These are phyloP conservation scores for Hypocreales sp. DNA, from an alignment of 2,329 filamentous ascomycete genomes.

Conservation along the genomic window DNA sequence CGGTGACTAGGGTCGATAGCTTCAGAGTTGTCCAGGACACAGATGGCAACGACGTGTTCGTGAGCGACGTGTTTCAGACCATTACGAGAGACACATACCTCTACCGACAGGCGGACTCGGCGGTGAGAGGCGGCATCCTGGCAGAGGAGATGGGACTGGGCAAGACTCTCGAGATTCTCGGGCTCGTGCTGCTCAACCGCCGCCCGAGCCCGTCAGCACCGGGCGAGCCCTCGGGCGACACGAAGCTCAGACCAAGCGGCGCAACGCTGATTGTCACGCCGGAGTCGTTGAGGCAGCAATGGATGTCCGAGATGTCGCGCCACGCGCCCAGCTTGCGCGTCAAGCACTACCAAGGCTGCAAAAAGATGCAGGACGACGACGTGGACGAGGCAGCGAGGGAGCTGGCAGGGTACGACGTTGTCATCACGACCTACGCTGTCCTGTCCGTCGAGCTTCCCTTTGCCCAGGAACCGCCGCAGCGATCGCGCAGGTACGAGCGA, in stretches of 20 bases:
- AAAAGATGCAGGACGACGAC: constrained; percentile 16
- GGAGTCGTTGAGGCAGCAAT: constrained; percentile 40
- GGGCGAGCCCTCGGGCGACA: no score
- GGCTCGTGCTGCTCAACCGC: constrained; percentile 50
- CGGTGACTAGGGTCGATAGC: constrained; percentile 5
- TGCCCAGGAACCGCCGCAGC: constrained; percentile 52
- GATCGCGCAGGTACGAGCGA: constrained; percentile 48
- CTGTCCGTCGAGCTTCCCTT: constrained; percentile 72
- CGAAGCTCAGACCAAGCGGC: constrained; percentile 29
- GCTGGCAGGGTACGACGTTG: constrained; percentile 37
- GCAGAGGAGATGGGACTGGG: constrained; percentile 75
- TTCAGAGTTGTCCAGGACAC: constrained; percentile 19
- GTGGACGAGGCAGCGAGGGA: constrained; percentile 24
- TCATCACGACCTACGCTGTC: constrained; percentile 51
- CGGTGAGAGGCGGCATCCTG: constrained; percentile 45
- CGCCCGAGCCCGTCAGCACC: constrained; percentile 1
- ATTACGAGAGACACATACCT: constrained; percentile 31
- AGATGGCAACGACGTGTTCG: constrained; percentile 25
- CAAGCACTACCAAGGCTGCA: constrained; percentile 38
- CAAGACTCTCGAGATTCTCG: constrained; percentile 63
- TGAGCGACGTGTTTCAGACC: constrained; percentile 49
- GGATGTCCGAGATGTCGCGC: constrained; percentile 41
- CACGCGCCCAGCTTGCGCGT: constrained; percentile 43
- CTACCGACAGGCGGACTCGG: constrained; percentile 26
- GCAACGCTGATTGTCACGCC: constrained; percentile 50